Base-by-base conservation (phyloP, 2,329 filamentous ascomycete species). In the Macrophomina phaseolina region DNA sequence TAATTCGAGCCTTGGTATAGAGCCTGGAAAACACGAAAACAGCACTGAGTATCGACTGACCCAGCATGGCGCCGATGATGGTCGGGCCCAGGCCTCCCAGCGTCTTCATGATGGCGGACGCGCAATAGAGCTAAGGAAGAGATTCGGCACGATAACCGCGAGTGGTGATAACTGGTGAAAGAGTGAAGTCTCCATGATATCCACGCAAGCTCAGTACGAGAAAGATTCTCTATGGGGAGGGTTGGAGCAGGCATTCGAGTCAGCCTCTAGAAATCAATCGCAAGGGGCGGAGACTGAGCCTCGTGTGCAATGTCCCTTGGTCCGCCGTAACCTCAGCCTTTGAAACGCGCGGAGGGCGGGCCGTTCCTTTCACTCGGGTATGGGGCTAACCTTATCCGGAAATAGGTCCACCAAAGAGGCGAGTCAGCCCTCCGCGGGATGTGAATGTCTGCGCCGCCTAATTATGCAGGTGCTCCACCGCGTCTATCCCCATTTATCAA, bases 1-100 rank as follows among this genome's bases (percentile, higher is more conserved):
- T 72, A 32, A 77, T 70, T 49, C 68, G 72, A 56, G 72, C 68
- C 1, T 74, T 68, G 6, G 75, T 75, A 65, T 77, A 77, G 23
- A 75, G 52, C 51, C 75, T 70, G 18, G 73, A 61, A 5, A 63
- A 70, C 8, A 76, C 69, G 48, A 76, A 74, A 7, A 75, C 11
- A 18, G 68, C 68, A 12, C 71, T 73, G 34, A 76, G 40, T 4
- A 68, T 42, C 4, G 75, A 71, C 51, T 76, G 73, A n/a, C 71
- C 69, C 71, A 74, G 76, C 72, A 77, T 74, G 14, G 76, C 73
- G 38, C 58, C 58, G 9, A 62, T 62, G 32, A 62, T 62, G 58
- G 18, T 5, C 32, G 58, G 58, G n/a, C 58, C 58, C 4, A 62
- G 32, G 58, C 58, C 58, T 34, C 58, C 58, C 8, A 62, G 45